A percentile compares a stretch with the other conserved stretches of the same genome.
Evolutionary conservation across 306 rosid genomes (phyloP).

Genomic region (Vigna hirtella): DNA sequence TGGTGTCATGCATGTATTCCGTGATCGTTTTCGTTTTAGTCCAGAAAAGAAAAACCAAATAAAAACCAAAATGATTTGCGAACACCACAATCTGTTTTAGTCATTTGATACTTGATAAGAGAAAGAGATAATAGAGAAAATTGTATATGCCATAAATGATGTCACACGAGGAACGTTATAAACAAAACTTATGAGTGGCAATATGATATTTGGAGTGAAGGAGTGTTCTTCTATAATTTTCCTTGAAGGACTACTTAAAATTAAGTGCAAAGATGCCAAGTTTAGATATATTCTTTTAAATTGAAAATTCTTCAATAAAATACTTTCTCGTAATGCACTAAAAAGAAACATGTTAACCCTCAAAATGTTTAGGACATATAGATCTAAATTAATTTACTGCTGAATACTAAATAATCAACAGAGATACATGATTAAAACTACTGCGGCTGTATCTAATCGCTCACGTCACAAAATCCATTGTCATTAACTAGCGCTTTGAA

Average conservation of each 20-base stretch:
- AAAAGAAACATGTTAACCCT: neutral
- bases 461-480: neutral
- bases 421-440: neutral
- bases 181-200: too few relatives aligned
- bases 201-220: neutral
- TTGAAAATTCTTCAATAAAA: neutral
- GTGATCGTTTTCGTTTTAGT: neutral
- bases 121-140: neutral
- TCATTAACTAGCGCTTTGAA: neutral
- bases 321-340: neutral
- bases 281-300: neutral
- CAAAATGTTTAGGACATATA: neutral
- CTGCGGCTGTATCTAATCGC: slow-evolving; percentile 1
- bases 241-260: neutral
- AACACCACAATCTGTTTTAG: too few relatives aligned
- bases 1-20: neutral
- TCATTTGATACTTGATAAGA: neutral
- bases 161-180: too few relatives aligned
- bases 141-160: too few relatives aligned
- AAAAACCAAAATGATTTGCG: too few relatives aligned
- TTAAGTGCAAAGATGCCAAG: neutral
- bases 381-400: neutral
- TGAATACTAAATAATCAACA: neutral
- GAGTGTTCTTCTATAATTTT: neutral
- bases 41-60: neutral